Base-by-base conservation (phyloP, 2,329 filamentous ascomycete species). In the Cercospora zeae-maydis region DNA sequence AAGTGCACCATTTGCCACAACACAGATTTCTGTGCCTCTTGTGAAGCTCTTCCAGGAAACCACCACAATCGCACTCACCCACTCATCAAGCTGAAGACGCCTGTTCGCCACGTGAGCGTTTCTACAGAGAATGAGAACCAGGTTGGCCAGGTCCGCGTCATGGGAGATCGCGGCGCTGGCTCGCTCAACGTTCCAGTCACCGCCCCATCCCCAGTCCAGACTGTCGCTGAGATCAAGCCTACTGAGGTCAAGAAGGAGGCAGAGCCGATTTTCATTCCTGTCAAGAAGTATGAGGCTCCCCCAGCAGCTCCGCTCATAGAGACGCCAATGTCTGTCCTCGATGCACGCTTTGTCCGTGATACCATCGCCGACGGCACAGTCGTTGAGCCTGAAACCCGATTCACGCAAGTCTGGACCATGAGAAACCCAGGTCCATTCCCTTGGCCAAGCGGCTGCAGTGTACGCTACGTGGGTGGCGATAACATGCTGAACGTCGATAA, bases 1-100 rank as follows among this genome's bases (percentile, higher is more conserved):
- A 99, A 99, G 86, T 99, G 95, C 75, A 91, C 93, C 58, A 89
- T 99, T 61, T 99, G 95, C 81, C 84, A 96, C 73, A 93, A 99
- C 75, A 89, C 89, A 34, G 95, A 99, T 78, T 96, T 97, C 81
- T 99, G 95, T 76, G 91, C 90, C 74, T 90, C 86, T 74, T 99
- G 95, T 79, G 96, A 99, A 80, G 92, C 93, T 54, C 87, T 87
- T 71, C 95, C 95, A 7, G 82, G 82, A 67, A 93, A 96, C 77
- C 81, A 80, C 21, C 95, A 99, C 81, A 97, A 98, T 82, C 88
- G 87, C 77, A 96, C 93, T n/a, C 95, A 99, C 72, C 95, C 95
- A 30, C 81, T 99, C 70, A 92, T 99, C 81, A 97, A 96, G 81
- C 92, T 99, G 82, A 96, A 92, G 84, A 96, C 91, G 2, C 90